phyloP scores from a whole-genome alignment of 2,329 filamentous ascomycete genomes.

The Cadophora malorum region DNA sequence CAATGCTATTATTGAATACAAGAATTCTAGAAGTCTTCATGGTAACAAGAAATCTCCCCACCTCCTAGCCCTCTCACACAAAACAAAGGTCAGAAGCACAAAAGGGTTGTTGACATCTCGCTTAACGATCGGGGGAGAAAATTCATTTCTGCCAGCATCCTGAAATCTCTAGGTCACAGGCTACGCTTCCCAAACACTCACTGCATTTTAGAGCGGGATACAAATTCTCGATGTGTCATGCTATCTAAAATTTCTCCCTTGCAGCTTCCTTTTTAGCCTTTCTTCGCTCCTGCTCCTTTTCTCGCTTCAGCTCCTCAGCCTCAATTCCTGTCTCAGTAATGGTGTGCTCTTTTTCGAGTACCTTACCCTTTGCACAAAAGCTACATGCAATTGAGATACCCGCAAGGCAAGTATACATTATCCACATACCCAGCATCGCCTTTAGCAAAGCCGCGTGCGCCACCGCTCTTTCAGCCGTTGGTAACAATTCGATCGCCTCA shows the following conservation, averaged over 20 bases:
- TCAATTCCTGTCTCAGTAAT: slow-evolving; percentile 58
- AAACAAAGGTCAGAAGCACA: too few relatives aligned
- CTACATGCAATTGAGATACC: slow-evolving; percentile 47
- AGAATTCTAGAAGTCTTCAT: too few relatives aligned
- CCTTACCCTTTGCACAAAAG: slow-evolving; percentile 51
- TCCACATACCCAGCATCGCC: slow-evolving; percentile 39
- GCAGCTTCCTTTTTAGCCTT: not conserved
- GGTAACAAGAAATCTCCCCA: too few relatives aligned
- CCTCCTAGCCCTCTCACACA: too few relatives aligned
- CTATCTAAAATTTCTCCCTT: not conserved
- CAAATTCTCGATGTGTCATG: too few relatives aligned
- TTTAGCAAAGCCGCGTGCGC: slow-evolving; percentile 34
- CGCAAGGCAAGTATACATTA: slow-evolving; percentile 36
- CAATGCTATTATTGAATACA: too few relatives aligned
- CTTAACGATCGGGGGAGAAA: too few relatives aligned
- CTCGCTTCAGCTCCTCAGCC: slow-evolving; percentile 12
- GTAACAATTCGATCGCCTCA: slow-evolving; percentile 49
- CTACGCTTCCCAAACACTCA: too few relatives aligned
- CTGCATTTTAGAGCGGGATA: too few relatives aligned
- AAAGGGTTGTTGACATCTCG: too few relatives aligned
- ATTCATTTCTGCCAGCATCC: too few relatives aligned
- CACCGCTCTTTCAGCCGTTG: slow-evolving; percentile 25
- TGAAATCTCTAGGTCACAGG: too few relatives aligned
- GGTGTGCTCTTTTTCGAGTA: slow-evolving; percentile 55
- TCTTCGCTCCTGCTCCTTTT: slow-evolving; percentile 7